phyloP scores from a whole-genome alignment of 2,329 filamentous ascomycete genomes.

The Lomentospora prolificans region DNA sequence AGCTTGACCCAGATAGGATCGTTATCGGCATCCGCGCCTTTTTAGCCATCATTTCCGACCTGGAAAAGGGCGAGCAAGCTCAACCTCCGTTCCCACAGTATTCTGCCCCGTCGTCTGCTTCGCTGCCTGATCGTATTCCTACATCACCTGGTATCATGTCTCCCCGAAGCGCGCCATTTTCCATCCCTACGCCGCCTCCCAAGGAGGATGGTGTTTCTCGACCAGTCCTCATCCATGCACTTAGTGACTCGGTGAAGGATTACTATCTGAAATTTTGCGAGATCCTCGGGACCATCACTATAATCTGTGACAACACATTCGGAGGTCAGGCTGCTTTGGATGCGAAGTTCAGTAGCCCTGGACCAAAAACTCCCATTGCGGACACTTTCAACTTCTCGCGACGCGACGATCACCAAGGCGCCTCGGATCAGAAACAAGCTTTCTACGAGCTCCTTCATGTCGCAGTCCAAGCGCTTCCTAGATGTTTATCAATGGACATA shows the following conservation, averaged over 20 bases:
- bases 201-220: slow-evolving; percentile 58
- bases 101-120: slow-evolving; percentile 21
- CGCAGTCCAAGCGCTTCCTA: slow-evolving; percentile 85
- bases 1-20: slow-evolving; percentile 90
- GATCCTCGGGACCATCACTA: slow-evolving; percentile 88
- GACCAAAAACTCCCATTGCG: slow-evolving; percentile 87
- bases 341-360: slow-evolving; percentile 81
- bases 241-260: slow-evolving; percentile 70
- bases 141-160: slow-evolving; percentile 40
- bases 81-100: slow-evolving; percentile 75
- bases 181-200: not conserved
- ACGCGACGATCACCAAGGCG: slow-evolving; percentile 64
- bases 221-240: slow-evolving; percentile 48
- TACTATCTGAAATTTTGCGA: slow-evolving; percentile 90
- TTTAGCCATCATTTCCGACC: slow-evolving; percentile 81
- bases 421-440: slow-evolving; percentile 76
- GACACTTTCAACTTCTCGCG: slow-evolving; percentile 88
- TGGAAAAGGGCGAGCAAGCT: slow-evolving; percentile 72
- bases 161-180: slow-evolving; percentile 11
- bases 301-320: slow-evolving; percentile 94
- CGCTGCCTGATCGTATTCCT: slow-evolving; percentile 31
- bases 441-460: slow-evolving; percentile 96
- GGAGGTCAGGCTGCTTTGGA: slow-evolving; percentile 91
- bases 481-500: slow-evolving; percentile 85
- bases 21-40: slow-evolving; percentile 96